Base-by-base conservation (phyloP, 2,329 filamentous ascomycete genomes). In the Pseudomassariella vexata region DNA sequence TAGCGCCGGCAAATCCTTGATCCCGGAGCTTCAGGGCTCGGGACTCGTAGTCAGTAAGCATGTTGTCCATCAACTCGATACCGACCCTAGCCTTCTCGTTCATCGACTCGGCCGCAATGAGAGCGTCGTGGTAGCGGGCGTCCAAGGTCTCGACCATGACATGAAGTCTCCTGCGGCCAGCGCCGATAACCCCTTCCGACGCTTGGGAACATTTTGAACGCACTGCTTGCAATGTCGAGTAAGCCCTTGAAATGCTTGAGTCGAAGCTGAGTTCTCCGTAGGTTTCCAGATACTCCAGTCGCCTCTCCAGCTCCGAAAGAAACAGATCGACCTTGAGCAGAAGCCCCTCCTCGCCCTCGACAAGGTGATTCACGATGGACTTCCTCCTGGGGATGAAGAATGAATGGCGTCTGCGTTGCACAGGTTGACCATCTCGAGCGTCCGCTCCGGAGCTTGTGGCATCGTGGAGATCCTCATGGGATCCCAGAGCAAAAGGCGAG, bases 71-170 rank as follows among this genome's bases (percentile, higher is more conserved):
- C 40, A 96, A 64, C 38, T 85, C 81, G 42, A 98, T 82, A 5
- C 88, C 86, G 21, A 90, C 82, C 39, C 85, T 77, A 3, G 90
- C 88, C 63, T 96, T 96, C 48, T 95, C 88, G 50, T 92, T 87
- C 47, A 96, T 63, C 0, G 87, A 89, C 52, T 86, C 89, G 42
- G 89, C 87, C 3, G 84, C 85, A 11, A 76, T 81, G 42, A 98
- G 62, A 1, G 85, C 88, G 47, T 92, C 85, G 41, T 94, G 82
- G 59, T 95, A 98, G 42, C 85, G 75, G 18, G 73, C 73, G 57
- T 98, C 92, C 10, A 98, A 67, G 1, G 88, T 95, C 48, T 96
- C 90, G 20, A 98, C 87, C 65, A 96, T 81, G 37, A 96, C 77
- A 42, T 86, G 84, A 38, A 94, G 79, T 39, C 88, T 76, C 42